A percentile compares a stretch with the other conserved stretches of the same genome.
Conservation (phyloP, 805 yeast genomes). For the Candida broadrunensis region DNA sequence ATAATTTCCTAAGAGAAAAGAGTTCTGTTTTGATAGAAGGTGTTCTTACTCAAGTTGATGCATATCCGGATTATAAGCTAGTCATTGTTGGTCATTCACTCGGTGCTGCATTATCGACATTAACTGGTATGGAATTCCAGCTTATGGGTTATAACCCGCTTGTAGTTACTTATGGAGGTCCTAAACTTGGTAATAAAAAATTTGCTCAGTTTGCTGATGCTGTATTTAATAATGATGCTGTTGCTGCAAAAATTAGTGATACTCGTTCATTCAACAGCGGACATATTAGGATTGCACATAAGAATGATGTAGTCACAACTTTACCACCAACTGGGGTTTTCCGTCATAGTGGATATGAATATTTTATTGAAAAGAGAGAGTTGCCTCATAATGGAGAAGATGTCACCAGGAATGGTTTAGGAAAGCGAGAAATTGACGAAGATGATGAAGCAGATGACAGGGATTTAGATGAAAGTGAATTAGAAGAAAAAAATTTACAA, state of each 20-base stretch:
- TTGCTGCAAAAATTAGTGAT: slow-evolving; percentile 15
- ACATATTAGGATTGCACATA: slow-evolving; percentile 54
- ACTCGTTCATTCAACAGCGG: slow-evolving; percentile 31
- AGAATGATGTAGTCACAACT: slow-evolving; percentile 56
- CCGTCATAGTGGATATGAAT: slow-evolving; percentile 51
- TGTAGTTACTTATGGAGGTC: slow-evolving; percentile 61
- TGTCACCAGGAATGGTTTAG: slow-evolving; percentile 11
- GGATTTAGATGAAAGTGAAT: neutral
- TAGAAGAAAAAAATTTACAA: neutral
- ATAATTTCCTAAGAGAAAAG: slow-evolving; percentile 42
- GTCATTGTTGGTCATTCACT: slow-evolving; percentile 71
- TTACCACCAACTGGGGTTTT: slow-evolving; percentile 52
- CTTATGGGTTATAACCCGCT: slow-evolving; percentile 52
- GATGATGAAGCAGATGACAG: neutral
- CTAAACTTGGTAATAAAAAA: slow-evolving; percentile 56
- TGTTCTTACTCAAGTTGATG: slow-evolving; percentile 28
- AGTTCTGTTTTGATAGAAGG: slow-evolving; percentile 33
- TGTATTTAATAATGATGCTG: slow-evolving; percentile 38
- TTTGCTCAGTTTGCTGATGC: slow-evolving; percentile 53
- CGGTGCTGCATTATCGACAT: slow-evolving; percentile 67
- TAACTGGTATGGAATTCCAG: slow-evolving; percentile 61
- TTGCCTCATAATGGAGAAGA: slow-evolving; percentile 33
- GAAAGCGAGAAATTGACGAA: neutral
- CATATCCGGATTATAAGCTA: slow-evolving; percentile 47
- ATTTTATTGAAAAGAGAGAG: slow-evolving; percentile 37